Percentiles rank a stretch among this genome's conserved stretches.
phyloP scores from a whole-genome alignment of 345 rosid genomes.

The Citrus inodora region DNA sequence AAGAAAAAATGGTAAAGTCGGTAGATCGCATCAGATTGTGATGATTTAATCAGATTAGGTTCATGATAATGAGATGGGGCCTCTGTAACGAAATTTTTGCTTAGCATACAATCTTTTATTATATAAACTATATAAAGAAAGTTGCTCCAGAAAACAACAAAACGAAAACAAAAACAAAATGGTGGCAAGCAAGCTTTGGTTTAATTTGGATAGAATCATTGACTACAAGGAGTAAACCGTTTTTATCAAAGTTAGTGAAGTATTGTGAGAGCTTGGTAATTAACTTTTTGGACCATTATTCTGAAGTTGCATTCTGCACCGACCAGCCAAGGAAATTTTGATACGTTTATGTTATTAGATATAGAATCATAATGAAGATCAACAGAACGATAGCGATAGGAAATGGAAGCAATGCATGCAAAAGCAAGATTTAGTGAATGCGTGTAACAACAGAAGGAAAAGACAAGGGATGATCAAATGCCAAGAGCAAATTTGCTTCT shows the following conservation, averaged over 20 bases:
- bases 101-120: constrained; percentile 4
- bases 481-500: neutral
- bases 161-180: neutral
- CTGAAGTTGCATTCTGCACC: constrained; percentile 7
- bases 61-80: constrained; percentile 40
- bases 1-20: constrained; percentile 32
- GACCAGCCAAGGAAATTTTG: constrained; percentile 16
- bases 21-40: constrained; percentile 63
- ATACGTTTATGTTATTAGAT: constrained; percentile 1
- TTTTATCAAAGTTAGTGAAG: constrained; percentile 4
- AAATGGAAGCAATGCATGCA: no score
- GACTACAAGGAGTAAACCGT: neutral
- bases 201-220: neutral
- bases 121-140: no score
- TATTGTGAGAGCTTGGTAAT: neutral
- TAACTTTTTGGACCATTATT: neutral
- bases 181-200: neutral
- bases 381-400: no score
- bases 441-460: neutral
- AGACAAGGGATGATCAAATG: no score
- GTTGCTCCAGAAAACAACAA: neutral
- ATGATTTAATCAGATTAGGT: constrained; percentile 52
- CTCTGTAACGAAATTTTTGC: constrained; percentile 17
- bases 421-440: neutral
- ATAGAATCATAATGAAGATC: neutral